phyloP scores from a whole-genome alignment of 2,329 filamentous ascomycete genomes.

The Aspergillus sp. region DNA sequence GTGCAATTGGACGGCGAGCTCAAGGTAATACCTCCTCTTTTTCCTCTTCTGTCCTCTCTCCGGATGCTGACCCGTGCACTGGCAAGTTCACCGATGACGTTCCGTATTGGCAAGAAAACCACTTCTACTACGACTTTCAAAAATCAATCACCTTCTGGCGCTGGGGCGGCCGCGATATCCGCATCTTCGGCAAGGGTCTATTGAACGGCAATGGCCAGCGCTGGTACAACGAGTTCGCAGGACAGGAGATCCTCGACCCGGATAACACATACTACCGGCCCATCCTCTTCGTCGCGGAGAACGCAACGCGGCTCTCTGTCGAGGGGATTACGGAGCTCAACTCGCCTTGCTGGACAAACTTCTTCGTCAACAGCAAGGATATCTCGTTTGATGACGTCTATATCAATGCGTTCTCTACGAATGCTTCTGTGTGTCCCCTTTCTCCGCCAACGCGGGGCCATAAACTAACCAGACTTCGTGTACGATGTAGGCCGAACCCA shows the following conservation, averaged over 20 bases:
- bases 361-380: constrained; percentile 62
- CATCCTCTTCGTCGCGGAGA: constrained; percentile 65
- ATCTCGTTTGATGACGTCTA: constrained; percentile 59
- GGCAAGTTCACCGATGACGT: constrained; percentile 52
- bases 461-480: constrained; percentile 1
- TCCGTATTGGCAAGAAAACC: constrained; percentile 54
- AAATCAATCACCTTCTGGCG: constrained; percentile 66
- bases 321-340: constrained; percentile 64
- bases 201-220: constrained; percentile 61
- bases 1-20: constrained; percentile 64
- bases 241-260: constrained; percentile 50
- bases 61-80: neutral
- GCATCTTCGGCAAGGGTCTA: constrained; percentile 61
- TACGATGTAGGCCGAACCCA: constrained; percentile 49
- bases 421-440: constrained; percentile 37
- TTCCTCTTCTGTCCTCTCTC: neutral
- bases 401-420: constrained; percentile 59
- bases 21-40: constrained; percentile 35
- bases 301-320: constrained; percentile 62
- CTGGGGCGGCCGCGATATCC: constrained; percentile 66
- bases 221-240: constrained; percentile 57
- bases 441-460: neutral
- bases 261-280: constrained; percentile 62
- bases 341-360: constrained; percentile 68
- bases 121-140: constrained; percentile 57